These are phyloP conservation scores for Cercospora zeae-maydis DNA, from an alignment of 2,329 filamentous ascomycete species.

Conservation along the genomic window DNA sequence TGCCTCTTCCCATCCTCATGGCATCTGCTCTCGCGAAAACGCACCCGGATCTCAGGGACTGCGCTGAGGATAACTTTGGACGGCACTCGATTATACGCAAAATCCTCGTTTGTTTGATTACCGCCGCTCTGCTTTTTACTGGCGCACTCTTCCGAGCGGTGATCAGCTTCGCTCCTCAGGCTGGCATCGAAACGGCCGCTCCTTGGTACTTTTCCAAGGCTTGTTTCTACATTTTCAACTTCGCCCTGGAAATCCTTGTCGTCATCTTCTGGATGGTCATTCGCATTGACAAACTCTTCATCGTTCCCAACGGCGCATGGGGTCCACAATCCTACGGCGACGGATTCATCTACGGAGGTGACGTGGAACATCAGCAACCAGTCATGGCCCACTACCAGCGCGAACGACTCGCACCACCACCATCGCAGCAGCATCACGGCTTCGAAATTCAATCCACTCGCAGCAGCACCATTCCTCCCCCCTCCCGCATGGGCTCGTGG, in stretches of 20 bases:
- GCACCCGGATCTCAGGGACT: conserved; percentile 23
- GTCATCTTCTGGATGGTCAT: conserved; percentile 63
- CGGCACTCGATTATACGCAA: conserved; percentile 59
- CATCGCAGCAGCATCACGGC: neutral
- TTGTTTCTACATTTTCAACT: conserved; percentile 78
- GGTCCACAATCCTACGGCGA: conserved; percentile 41
- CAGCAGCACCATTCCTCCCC: conserved; percentile 10
- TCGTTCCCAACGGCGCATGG: conserved; percentile 66
- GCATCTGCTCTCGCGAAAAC: conserved; percentile 47
- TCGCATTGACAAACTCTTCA: conserved; percentile 72
- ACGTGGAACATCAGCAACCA: conserved; percentile 1
- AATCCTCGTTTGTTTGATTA: conserved; percentile 59
- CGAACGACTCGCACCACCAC: neutral
- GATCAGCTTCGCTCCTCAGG: conserved; percentile 49
- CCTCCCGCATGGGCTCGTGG: conserved; percentile 7
- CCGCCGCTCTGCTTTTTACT: conserved; percentile 59
- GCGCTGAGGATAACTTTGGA: conserved; percentile 59
- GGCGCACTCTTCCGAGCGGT: conserved; percentile 68
- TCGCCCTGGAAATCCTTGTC: conserved; percentile 67
- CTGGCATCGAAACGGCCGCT: conserved; percentile 45
- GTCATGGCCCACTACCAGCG: neutral
- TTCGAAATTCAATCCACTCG: neutral
- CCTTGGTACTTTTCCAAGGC: conserved; percentile 69
- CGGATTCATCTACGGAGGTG: neutral
- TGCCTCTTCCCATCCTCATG: conserved; percentile 59